A percentile compares a stretch with the other conserved stretches of the same genome.
phyloP scores from a whole-genome alignment of 176 grass and related monocot genomes.

The Triticum aestivum region DNA sequence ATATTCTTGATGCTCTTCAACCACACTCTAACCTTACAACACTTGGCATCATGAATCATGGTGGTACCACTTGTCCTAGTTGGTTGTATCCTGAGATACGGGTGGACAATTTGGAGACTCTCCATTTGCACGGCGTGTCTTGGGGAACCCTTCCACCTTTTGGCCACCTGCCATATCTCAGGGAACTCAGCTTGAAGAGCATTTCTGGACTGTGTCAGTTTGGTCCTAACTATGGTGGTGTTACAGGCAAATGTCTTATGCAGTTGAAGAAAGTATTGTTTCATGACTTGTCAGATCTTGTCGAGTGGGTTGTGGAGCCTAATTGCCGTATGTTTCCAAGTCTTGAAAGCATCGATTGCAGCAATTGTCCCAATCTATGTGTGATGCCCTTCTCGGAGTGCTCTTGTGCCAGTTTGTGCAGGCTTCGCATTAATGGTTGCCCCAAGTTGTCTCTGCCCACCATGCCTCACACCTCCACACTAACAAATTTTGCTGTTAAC shows the following conservation, averaged over 20 bases:
- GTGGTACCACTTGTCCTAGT: background rate
- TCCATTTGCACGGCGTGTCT: background rate
- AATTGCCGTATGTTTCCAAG: background rate
- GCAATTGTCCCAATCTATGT: background rate
- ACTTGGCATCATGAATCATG: background rate
- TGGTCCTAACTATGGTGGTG: background rate
- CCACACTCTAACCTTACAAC: background rate
- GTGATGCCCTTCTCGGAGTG: background rate
- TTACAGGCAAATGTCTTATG: background rate
- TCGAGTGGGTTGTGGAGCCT: background rate
- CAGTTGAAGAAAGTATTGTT: background rate
- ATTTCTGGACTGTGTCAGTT: background rate
- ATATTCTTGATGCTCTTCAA: background rate
- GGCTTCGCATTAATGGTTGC: fast-evolving
- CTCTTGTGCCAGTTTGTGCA: background rate
- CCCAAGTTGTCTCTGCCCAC: background rate
- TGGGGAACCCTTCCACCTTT: background rate
- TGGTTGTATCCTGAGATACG: background rate
- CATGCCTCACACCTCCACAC: background rate
- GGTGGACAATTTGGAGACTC: background rate
- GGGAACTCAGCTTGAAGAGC: background rate
- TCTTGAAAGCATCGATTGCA: background rate
- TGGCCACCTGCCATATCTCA: background rate
- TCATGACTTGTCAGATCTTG: background rate
- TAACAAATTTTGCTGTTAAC: background rate